phyloP scores from a whole-genome alignment of 208 protist genomes.

The Porcisia deanei region DNA sequence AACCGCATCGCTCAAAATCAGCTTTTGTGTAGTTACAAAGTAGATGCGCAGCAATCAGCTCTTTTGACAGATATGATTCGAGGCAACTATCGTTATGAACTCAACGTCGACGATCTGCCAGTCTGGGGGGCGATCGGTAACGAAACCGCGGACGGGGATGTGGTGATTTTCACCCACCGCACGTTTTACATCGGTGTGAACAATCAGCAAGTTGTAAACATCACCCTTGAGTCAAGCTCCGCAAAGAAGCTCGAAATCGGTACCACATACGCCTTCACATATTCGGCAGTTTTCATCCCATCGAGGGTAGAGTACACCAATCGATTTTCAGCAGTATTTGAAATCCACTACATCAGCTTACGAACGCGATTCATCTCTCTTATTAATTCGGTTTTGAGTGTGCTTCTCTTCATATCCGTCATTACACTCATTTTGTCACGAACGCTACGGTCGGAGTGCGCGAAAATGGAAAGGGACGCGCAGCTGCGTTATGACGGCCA shows the following conservation, averaged over 20 bases:
- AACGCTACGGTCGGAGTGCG: slow-evolving; percentile 82
- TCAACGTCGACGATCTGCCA: slow-evolving; percentile 62
- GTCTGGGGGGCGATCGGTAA: slow-evolving; percentile 51
- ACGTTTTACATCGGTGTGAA: slow-evolving; percentile 79
- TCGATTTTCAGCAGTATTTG: slow-evolving; percentile 93
- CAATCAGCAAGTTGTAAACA: slow-evolving; percentile 61
- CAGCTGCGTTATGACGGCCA: slow-evolving; percentile 44
- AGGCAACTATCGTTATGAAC: slow-evolving; percentile 55
- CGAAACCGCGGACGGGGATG: background rate
- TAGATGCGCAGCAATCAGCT: slow-evolving; percentile 9
- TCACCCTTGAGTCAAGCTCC: slow-evolving; percentile 53
- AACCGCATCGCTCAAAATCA: slow-evolving; percentile 11
- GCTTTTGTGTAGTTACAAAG: slow-evolving; percentile 44
- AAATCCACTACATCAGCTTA: slow-evolving; percentile 82
- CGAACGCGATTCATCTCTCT: slow-evolving; percentile 92
- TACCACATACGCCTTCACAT: slow-evolving; percentile 82
- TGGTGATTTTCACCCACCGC: slow-evolving; percentile 86
- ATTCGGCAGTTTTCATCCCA: slow-evolving; percentile 70
- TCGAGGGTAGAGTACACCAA: slow-evolving; percentile 75
- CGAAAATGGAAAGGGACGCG: slow-evolving; percentile 69
- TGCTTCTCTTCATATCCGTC: slow-evolving; percentile 90
- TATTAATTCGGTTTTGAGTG: slow-evolving; percentile 93
- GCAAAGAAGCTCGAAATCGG: slow-evolving; percentile 18
- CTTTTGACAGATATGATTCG: slow-evolving; percentile 33
- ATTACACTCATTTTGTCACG: slow-evolving; percentile 92